These are phyloP conservation scores for Alloascoidea africana DNA, from an alignment of 805 yeast genomes.

Conservation along the genomic window DNA sequence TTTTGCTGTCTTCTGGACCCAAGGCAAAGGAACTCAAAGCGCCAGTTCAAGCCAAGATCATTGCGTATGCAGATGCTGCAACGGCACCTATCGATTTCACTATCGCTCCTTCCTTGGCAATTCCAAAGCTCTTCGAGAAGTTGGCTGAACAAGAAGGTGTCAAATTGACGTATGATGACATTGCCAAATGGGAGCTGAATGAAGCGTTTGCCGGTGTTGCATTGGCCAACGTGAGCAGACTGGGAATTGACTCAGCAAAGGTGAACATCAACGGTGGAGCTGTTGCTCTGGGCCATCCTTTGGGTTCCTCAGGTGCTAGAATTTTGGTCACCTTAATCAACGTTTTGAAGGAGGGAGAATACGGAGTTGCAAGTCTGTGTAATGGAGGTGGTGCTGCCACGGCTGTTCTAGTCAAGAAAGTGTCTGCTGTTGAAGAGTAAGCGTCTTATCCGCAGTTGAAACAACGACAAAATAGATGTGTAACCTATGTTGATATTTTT, in stretches of 20 bases:
- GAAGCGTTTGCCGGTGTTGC: constrained; percentile 97
- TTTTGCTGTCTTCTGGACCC: constrained; percentile 66
- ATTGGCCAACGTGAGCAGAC: constrained; percentile 61
- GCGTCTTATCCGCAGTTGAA: too few species aligned
- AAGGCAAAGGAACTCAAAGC: constrained; percentile 65
- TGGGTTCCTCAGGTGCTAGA: constrained; percentile 95
- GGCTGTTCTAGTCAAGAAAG: constrained; percentile 66
- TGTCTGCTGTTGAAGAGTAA: constrained; percentile 4
- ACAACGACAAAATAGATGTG: too few species aligned
- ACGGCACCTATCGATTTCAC: constrained; percentile 86
- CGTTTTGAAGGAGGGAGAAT: constrained; percentile 47
- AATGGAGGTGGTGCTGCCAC: constrained; percentile 99
- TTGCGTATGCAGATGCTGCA: constrained; percentile 95
- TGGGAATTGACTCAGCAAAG: constrained; percentile 49
- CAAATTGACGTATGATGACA: constrained; percentile 33
- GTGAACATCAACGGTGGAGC: constrained; percentile 92
- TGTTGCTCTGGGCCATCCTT: constrained; percentile 88
- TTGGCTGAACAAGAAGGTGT: constrained; percentile 29
- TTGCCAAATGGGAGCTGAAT: constrained; percentile 81
- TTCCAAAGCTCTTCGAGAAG: constrained; percentile 82
- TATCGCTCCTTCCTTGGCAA: constrained; percentile 84
- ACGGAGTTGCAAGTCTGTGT: constrained; percentile 90
- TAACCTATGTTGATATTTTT: too few species aligned
- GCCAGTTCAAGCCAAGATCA: constrained; percentile 64
- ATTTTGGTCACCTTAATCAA: constrained; percentile 40